Percentiles rank a stretch among this genome's conserved stretches.
Evolutionary conservation across 2,329 filamentous ascomycete genomes (phyloP).

Genomic region (Aspergillus tanneri): DNA sequence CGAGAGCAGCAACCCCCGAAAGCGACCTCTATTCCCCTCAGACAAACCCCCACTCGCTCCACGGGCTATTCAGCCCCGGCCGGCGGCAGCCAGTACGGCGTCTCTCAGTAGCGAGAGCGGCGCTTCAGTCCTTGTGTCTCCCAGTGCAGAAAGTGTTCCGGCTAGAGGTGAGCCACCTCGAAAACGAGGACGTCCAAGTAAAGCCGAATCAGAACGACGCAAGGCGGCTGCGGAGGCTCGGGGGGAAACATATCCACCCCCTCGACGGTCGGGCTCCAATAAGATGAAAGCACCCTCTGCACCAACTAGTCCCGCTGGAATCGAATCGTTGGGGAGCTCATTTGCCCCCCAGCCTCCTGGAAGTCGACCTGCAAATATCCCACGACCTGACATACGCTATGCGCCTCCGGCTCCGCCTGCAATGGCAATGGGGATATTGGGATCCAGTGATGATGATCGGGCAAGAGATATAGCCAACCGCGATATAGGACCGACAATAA

Average conservation of each 20-base stretch:
- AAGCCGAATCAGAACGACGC: constrained; percentile 42
- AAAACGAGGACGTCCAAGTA: constrained; percentile 46
- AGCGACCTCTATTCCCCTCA: constrained; percentile 32
- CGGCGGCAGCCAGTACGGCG: constrained; percentile 32
- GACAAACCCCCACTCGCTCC: constrained; percentile 32
- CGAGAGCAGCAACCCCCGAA: constrained; percentile 30
- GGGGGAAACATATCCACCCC: constrained; percentile 41
- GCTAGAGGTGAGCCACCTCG: constrained; percentile 35
- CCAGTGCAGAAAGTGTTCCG: constrained; percentile 28
- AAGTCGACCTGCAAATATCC: constrained; percentile 16
- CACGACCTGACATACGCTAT: constrained; percentile 24
- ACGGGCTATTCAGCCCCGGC: constrained; percentile 44
- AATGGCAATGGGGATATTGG: constrained; percentile 18
- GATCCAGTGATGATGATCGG: constrained; percentile 18
- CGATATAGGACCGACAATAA: constrained; percentile 22
- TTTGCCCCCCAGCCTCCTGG: constrained; percentile 21
- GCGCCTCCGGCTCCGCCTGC: constrained; percentile 13
- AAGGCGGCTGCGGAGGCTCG: constrained; percentile 39
- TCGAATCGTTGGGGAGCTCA: constrained; percentile 20
- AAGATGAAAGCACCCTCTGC: constrained; percentile 31
- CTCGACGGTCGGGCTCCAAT: constrained; percentile 26
- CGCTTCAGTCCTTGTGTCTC: constrained; percentile 36
- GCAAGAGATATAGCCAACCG: constrained; percentile 23
- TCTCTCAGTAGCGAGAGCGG: constrained; percentile 37
- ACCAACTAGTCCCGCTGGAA: constrained; percentile 32